Evolutionary conservation across 2,329 filamentous ascomycete genomes (phyloP).

Genomic region (Pezicula neosporulosa): DNA sequence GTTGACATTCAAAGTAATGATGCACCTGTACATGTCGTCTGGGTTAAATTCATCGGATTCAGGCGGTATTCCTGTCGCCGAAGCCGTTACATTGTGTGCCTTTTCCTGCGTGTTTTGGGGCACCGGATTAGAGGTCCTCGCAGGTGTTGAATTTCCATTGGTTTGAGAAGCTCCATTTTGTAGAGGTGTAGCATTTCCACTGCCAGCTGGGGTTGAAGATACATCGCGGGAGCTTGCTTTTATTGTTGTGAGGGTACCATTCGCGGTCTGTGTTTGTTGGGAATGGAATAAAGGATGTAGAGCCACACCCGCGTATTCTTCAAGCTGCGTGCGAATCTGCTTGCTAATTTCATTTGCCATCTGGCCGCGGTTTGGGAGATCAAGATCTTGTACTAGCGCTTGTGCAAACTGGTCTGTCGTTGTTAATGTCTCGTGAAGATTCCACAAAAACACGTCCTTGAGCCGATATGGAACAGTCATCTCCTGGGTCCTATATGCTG

Average conservation of each 20-base stretch:
- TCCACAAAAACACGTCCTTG: constrained; percentile 97
- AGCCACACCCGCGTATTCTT: constrained; percentile 93
- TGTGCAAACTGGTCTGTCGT: constrained; percentile 97
- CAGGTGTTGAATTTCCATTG: constrained; percentile 45
- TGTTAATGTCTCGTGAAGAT: constrained; percentile 88
- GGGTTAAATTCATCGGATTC: constrained; percentile 78
- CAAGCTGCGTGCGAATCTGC: constrained; percentile 90
- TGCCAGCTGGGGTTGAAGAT: constrained; percentile 39
- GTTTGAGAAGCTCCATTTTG: constrained; percentile 41
- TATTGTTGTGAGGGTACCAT: constrained; percentile 29
- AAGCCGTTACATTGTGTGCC: constrained; percentile 58
- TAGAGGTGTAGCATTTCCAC: constrained; percentile 55
- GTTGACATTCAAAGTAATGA: constrained; percentile 88
- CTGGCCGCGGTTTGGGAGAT: constrained; percentile 71
- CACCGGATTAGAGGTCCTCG: constrained; percentile 38
- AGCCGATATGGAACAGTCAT: constrained; percentile 80
- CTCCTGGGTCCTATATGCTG: constrained; percentile 78
- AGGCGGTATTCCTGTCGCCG: constrained; percentile 59
- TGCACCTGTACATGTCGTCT: constrained; percentile 91
- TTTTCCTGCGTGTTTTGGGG: background rate
- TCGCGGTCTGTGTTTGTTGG: constrained; percentile 29
- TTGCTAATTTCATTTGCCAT: constrained; percentile 81
- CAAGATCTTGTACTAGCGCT: constrained; percentile 84
- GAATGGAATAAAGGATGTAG: constrained; percentile 88
- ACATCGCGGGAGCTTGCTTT: constrained; percentile 31